Evolutionary conservation across 345 rosid genomes (phyloP), one percentile per base, ranked within the genome.

Genomic region (Trapa incisa): DNA sequence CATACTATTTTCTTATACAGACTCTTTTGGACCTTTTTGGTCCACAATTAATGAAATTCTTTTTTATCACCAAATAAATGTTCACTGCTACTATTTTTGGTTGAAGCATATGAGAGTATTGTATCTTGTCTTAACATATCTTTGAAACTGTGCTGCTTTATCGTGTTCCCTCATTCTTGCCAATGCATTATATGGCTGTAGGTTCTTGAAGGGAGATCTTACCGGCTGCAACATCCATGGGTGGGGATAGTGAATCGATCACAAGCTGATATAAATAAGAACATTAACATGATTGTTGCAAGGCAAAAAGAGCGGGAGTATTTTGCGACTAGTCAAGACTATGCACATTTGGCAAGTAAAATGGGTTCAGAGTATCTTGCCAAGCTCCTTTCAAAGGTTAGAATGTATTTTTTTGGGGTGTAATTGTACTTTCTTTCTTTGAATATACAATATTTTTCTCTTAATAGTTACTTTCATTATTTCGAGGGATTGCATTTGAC

Each of bases 321-420:
- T 22, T 22, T 22, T 22, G 29, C 29, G 29, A 22, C 29, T 22
- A 22, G 29, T 22, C 29, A 0, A 22, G 29, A 22, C 29, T 22
- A 22, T 22, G 29, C 29, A 22, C 29, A 22, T 22, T 22, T 22
- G 29, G 29, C 29, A 22, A 22, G 29, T 22, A 22, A 22, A 22
- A 22, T 22, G 29, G 29, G 29, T 22, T 22, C 29, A 22, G 29
- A 22, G 29, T 22, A 22, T 22, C 29, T 22, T 22, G 29, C 29
- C 38, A 90, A 88, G 68, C 89, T 93, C 57, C 94, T 93, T 53
- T 93, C 98, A 1, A 83, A 87, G 96, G 98, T 93, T 64, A 71
- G 62, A 39, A 38, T 62, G 41, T 12, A 22, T 0, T 22, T 22
- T 5, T 8, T 37, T 37, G 1, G 29, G 62, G 65, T 48, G 70